Percentiles rank a stretch among this genome's conserved stretches.
These are phyloP conservation scores for Heritiera littoralis DNA, from an alignment of 345 rosid species.

Conservation along the genomic window DNA sequence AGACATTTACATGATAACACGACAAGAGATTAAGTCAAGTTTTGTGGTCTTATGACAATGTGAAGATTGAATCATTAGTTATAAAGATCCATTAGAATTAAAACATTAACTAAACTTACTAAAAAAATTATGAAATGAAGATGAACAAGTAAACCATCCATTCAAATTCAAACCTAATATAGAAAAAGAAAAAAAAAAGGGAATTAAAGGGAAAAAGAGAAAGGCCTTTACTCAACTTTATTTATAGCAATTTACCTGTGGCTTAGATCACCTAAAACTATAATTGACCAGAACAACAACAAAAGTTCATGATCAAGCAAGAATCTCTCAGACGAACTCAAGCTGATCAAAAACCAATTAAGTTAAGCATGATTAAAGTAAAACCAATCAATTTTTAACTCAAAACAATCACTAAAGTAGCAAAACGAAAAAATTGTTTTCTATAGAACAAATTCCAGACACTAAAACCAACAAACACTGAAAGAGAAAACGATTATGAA, in stretches of 20 bases:
- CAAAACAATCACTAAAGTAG: background rate
- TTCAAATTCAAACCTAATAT: constrained; percentile 17
- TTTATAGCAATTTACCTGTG: background rate
- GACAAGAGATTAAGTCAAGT: background rate
- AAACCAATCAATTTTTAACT: background rate
- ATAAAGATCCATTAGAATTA: background rate
- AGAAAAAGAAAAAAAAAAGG: background rate
- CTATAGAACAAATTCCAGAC: background rate
- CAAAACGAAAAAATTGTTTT: background rate
- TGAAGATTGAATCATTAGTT: background rate
- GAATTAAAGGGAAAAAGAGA: background rate
- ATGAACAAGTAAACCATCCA: background rate
- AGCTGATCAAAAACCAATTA: background rate
- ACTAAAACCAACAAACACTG: background rate
- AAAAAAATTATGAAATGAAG: constrained; percentile 28
- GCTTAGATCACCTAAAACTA: constrained; percentile 4
- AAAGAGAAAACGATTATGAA: background rate
- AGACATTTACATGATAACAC: background rate
- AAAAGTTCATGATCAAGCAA: constrained; percentile 4
- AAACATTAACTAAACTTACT: background rate
- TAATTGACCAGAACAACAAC: background rate
- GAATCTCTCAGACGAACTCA: background rate
- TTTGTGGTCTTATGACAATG: background rate
- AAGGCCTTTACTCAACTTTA: background rate
- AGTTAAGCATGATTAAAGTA: background rate